phyloP scores from a whole-genome alignment of 495 filamentous ascomycete genomes.

The Lophium mytilinum region DNA sequence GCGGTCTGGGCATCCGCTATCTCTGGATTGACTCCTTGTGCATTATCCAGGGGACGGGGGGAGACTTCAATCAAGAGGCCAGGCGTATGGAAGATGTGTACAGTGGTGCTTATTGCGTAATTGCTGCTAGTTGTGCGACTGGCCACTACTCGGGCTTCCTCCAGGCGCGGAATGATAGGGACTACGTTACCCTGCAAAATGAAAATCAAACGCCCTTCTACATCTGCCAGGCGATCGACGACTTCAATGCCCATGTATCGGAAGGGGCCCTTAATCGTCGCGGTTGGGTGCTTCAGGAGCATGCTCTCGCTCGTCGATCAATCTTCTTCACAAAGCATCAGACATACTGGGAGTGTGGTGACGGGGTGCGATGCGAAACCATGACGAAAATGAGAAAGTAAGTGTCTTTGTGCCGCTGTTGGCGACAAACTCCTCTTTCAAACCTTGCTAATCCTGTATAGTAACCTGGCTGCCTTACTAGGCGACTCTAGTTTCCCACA shows the following conservation, averaged over 20 bases:
- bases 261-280: constrained; percentile 28
- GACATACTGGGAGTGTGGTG: constrained; percentile 38
- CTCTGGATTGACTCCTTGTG: constrained; percentile 37
- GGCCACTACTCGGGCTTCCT: constrained; percentile 27
- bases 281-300: constrained; percentile 39
- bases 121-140: constrained; percentile 30
- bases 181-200: background rate
- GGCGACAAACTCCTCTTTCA: no score
- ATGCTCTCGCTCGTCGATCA: constrained; percentile 32
- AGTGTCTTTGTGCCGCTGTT: background rate
- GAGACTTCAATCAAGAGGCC: constrained; percentile 34
- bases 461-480: no score
- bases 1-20: background rate
- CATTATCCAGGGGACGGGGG: constrained; percentile 33
- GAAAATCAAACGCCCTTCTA: constrained; percentile 6
- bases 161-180: background rate
- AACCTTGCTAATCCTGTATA: no score
- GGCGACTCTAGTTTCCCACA: no score
- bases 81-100: constrained; percentile 33
- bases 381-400: constrained; percentile 25
- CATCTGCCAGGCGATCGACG: constrained; percentile 27
- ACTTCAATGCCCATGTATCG: constrained; percentile 32
- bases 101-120: constrained; percentile 28
- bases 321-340: constrained; percentile 35
- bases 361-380: constrained; percentile 33